These are phyloP conservation scores for Arachnopeziza araneosa DNA, from an alignment of 2,329 filamentous ascomycete genomes.

Conservation along the genomic window DNA sequence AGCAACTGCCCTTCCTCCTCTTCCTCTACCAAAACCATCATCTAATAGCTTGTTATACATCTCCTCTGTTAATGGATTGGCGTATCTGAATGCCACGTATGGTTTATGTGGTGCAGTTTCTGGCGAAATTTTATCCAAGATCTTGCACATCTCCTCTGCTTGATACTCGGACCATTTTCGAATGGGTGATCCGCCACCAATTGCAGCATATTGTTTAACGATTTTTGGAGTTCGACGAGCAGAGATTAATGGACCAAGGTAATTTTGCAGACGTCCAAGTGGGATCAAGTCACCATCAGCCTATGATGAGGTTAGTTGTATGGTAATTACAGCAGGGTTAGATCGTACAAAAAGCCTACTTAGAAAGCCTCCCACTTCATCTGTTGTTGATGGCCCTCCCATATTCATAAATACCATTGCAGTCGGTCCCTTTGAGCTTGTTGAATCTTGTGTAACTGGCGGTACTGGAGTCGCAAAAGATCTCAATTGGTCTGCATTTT, in stretches of 20 bases:
- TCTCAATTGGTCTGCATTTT: constrained; percentile 33
- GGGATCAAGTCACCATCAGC: constrained; percentile 92
- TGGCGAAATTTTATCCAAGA: constrained; percentile 84
- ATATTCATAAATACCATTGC: constrained; percentile 99
- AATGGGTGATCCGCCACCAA: constrained; percentile 96
- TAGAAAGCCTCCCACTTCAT: constrained; percentile 85
- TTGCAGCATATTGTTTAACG: constrained; percentile 88
- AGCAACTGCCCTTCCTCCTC: constrained; percentile 87
- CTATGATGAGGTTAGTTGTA: constrained; percentile 39
- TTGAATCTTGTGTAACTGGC: constrained; percentile 73
- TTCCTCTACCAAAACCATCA: constrained; percentile 86
- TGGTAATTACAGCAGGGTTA: background rate
- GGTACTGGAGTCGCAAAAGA: constrained; percentile 59
- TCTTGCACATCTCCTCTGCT: constrained; percentile 92
- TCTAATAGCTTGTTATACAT: constrained; percentile 79
- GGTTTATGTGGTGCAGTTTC: constrained; percentile 95
- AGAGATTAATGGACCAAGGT: constrained; percentile 84
- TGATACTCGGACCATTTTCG: constrained; percentile 98
- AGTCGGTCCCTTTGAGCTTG: constrained; percentile 71
- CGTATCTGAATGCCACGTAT: constrained; percentile 96
- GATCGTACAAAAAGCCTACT: constrained; percentile 80
- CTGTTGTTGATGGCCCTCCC: constrained; percentile 85
- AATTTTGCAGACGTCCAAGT: constrained; percentile 84
- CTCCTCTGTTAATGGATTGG: constrained; percentile 86
- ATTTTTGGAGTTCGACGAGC: constrained; percentile 90